Evolutionary conservation across 177 flowering plant species (phyloP).

Genomic region (Tripterygium wilfordii): DNA sequence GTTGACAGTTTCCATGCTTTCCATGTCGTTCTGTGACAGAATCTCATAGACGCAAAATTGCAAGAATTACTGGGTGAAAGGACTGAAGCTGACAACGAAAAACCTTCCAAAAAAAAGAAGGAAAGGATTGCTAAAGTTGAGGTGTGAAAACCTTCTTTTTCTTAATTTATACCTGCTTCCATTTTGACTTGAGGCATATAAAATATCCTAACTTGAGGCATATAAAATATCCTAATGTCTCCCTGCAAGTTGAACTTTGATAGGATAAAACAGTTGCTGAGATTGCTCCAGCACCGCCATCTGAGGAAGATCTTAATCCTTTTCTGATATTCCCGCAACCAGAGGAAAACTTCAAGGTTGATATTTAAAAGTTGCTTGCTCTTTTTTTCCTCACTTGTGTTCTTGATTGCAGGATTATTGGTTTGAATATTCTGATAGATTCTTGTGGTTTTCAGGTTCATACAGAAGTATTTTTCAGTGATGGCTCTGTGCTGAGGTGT

Average conservation of each 20-base stretch:
- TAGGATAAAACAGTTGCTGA: constrained; percentile 42
- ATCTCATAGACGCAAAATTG: constrained; percentile 63
- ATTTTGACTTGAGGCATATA: no score
- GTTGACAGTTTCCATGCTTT: not conserved
- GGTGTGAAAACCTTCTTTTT: constrained; percentile 26
- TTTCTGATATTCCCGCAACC: constrained; percentile 74
- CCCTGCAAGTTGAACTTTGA: constrained; percentile 7
- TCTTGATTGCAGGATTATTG: no score
- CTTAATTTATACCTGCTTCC: not conserved
- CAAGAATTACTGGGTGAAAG: constrained; percentile 77
- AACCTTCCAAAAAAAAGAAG: constrained; percentile 74
- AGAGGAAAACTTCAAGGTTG: constrained; percentile 82
- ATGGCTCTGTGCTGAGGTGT: constrained; percentile 64
- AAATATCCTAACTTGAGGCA: no score
- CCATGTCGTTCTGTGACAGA: constrained; percentile 26
- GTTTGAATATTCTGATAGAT: no score
- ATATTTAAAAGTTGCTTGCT: no score
- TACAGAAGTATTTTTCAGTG: constrained; percentile 84
- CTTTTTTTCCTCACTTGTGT: no score
- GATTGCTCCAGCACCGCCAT: constrained; percentile 30
- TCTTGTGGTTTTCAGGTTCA: constrained; percentile 90
- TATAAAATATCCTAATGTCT: no score
- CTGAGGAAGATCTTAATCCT: constrained; percentile 92
- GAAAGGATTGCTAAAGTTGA: constrained; percentile 76
- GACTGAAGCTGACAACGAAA: constrained; percentile 90